A percentile compares a stretch with the other conserved stretches of the same genome.
Evolutionary conservation across 78 protist genomes (phyloP).

Genomic region (Monosiga brevicollis): DNA sequence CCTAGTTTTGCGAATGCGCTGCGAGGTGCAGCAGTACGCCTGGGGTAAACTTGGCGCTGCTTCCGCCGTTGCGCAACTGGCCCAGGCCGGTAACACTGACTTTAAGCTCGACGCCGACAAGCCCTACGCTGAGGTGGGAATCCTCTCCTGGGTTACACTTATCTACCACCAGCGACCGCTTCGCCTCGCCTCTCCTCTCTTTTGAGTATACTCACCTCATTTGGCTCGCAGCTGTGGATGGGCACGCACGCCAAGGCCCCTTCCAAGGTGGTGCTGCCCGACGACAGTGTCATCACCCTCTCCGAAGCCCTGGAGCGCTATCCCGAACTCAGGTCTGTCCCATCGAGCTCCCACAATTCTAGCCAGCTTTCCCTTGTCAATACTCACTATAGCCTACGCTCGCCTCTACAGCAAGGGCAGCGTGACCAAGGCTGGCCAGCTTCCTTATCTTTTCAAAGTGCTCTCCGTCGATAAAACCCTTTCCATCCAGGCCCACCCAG

Average conservation of each 20-base stretch:
- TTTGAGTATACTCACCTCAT: background rate
- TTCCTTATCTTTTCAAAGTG: constrained; percentile 91
- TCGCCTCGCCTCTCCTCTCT: background rate
- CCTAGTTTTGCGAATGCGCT: constrained; percentile 36
- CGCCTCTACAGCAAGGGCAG: background rate
- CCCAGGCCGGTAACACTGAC: background rate
- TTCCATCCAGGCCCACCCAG: constrained; percentile 92
- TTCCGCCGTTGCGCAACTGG: constrained; percentile 55
- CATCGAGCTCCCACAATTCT: background rate
- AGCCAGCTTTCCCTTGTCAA: background rate
- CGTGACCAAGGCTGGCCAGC: background rate
- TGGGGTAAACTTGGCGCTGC: constrained; percentile 78
- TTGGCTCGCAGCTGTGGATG: constrained; percentile 89
- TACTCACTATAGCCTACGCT: background rate
- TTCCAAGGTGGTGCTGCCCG: constrained; percentile 13
- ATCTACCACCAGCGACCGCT: background rate
- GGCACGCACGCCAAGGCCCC: constrained; percentile 91
- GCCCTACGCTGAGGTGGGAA: constrained; percentile 70
- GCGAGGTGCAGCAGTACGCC: constrained; percentile 64
- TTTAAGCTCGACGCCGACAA: constrained; percentile 12
- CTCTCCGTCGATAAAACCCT: constrained; percentile 76
- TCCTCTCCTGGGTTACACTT: background rate
- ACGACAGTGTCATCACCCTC: background rate
- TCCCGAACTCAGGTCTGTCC: background rate
- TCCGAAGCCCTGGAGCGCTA: background rate